These are phyloP conservation scores for Clathrus columnatus DNA, from an alignment of 768 basidiomycete species.

Conservation along the genomic window DNA sequence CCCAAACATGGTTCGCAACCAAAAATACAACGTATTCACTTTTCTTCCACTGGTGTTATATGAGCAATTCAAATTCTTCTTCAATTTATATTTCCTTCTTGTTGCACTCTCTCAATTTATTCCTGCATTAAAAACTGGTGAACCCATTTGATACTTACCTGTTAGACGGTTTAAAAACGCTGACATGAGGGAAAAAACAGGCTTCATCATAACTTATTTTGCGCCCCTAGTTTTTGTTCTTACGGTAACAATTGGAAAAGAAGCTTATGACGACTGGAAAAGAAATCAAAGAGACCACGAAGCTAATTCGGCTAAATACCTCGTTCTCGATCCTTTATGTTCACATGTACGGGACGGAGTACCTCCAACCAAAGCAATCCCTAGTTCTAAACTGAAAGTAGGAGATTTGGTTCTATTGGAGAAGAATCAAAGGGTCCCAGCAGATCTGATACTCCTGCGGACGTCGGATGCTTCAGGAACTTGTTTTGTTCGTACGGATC, in stretches of 20 bases:
- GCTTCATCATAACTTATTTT: conserved; percentile 92
- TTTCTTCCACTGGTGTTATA: conserved; percentile 97
- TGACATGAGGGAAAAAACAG: conserved; percentile 31
- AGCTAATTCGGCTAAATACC: conserved; percentile 90
- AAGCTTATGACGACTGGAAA: conserved; percentile 97
- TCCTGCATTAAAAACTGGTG: conserved; percentile 92
- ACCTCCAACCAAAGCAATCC: conserved; percentile 53
- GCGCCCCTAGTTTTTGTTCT: conserved; percentile 95
- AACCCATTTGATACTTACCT: conserved; percentile 17
- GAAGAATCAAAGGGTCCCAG: conserved; percentile 96
- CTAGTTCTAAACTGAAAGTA: conserved; percentile 80
- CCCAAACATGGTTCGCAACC: conserved; percentile 90
- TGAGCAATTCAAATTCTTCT: conserved; percentile 99
- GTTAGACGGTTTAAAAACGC: no score
- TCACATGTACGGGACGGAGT: conserved; percentile 17
- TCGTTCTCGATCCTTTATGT: conserved; percentile 56
- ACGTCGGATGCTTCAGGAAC: conserved; percentile 88
- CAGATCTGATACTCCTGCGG: conserved; percentile 82
- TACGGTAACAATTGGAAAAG: conserved; percentile 94
- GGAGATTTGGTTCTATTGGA: conserved; percentile 88
- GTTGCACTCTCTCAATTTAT: conserved; percentile 95
- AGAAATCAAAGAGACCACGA: conserved; percentile 86
- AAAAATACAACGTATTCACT: conserved; percentile 96
- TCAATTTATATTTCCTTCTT: conserved; percentile 96
- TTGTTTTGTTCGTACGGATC: conserved; percentile 96